Evolutionary conservation across 2,329 filamentous ascomycete genomes (phyloP).

Genomic region (Beauveria caledonica): DNA sequence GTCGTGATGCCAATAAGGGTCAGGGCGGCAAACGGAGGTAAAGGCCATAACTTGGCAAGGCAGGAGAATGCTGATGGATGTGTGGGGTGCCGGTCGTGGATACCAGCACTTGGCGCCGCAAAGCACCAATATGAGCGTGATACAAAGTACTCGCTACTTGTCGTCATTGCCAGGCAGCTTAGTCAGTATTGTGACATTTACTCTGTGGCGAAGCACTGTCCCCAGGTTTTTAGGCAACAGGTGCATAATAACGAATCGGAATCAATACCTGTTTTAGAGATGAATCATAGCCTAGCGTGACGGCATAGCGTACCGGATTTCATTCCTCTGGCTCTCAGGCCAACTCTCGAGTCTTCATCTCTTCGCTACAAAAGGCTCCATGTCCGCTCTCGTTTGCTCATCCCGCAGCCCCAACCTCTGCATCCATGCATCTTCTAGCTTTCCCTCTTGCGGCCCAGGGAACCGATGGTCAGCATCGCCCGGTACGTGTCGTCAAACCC

Average conservation of each 20-base stretch:
- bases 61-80: not conserved
- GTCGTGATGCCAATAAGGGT: not conserved
- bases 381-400: not conserved
- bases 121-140: not conserved
- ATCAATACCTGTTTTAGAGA: too few relatives aligned
- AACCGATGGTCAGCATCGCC: not conserved
- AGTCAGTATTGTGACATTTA: not conserved
- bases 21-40: not conserved
- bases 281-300: too few relatives aligned
- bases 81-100: not conserved
- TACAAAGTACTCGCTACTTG: not conserved
- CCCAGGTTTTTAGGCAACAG: too few relatives aligned
- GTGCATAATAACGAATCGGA: too few relatives aligned
- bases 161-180: not conserved
- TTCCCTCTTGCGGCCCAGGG: not conserved
- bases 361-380: not conserved
- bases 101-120: not conserved
- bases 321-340: slow-evolving; percentile 48
- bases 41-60: not conserved
- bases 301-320: too few relatives aligned
- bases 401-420: not conserved
- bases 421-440: not conserved
- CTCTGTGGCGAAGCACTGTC: slow-evolving; percentile 24
- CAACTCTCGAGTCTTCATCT: not conserved
- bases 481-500: not conserved